Conservation (phyloP, 345 rosid genomes). For the Moricandia moricandioides region DNA sequence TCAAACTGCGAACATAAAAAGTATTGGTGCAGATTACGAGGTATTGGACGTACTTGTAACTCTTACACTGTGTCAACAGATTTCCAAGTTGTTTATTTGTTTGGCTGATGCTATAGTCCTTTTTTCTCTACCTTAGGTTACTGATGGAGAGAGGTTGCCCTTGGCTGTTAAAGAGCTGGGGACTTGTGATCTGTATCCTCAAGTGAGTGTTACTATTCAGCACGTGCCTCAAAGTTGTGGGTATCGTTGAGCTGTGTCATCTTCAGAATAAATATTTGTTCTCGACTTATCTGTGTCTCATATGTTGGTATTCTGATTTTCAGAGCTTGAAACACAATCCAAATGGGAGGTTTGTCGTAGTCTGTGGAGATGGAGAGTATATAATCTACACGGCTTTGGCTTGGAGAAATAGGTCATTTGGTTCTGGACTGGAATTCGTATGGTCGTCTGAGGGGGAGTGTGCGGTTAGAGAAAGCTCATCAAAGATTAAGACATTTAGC, state of each 20-base stretch:
- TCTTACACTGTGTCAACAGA: not conserved
- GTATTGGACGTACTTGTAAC: not conserved
- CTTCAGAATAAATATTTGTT: slow-evolving; percentile 23
- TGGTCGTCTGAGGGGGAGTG: not conserved
- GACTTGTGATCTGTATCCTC: not conserved
- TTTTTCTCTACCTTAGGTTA: slow-evolving; percentile 50
- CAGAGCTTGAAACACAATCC: not conserved
- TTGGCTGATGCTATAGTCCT: not conserved
- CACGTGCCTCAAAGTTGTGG: slow-evolving; percentile 11
- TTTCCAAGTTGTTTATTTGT: not conserved
- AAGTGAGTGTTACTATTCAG: not conserved
- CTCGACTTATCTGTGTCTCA: slow-evolving; percentile 12
- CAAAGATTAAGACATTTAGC: not conserved
- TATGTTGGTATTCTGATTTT: not conserved
- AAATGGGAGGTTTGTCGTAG: not conserved
- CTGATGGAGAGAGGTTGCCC: slow-evolving; percentile 98
- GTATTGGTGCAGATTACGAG: not conserved
- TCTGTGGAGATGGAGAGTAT: not conserved
- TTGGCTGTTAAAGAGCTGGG: slow-evolving; percentile 39
- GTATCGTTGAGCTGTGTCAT: not conserved
- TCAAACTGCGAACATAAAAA: not conserved
- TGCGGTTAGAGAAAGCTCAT: not conserved
- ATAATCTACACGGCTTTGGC: not conserved
- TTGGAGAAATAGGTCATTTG: not conserved
- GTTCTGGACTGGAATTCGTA: not conserved